phyloP scores from a whole-genome alignment of 2,329 filamentous ascomycete species.

The Plenodomus tracheiphilus region DNA sequence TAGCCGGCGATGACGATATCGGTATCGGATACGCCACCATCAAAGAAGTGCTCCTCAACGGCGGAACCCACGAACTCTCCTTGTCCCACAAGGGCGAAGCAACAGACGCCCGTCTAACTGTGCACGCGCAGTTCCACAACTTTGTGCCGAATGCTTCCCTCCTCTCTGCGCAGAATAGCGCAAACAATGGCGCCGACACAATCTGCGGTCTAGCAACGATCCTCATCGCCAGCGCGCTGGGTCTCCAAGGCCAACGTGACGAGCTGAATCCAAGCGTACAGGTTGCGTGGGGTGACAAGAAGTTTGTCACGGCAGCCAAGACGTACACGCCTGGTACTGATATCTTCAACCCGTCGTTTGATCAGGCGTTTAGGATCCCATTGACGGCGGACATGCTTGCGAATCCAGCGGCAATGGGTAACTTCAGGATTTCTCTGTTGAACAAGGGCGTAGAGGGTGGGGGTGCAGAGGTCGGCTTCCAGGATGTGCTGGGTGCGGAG shows the following conservation, averaged over 20 bases:
- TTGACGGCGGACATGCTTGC: constrained; percentile 40
- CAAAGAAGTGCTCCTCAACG: constrained; percentile 48
- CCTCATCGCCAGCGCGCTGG: constrained; percentile 49
- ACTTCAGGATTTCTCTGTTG: constrained; percentile 32
- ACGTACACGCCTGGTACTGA: constrained; percentile 51
- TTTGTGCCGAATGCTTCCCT: constrained; percentile 43
- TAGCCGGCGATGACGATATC: constrained; percentile 50
- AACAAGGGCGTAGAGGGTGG: constrained; percentile 34
- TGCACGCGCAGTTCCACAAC: constrained; percentile 49
- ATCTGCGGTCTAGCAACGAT: constrained; percentile 50
- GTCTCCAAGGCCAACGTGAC: constrained; percentile 49
- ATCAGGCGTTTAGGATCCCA: constrained; percentile 51
- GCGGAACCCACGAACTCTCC: constrained; percentile 48
- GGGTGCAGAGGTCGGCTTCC: constrained; percentile 28
- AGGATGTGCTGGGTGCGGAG: constrained; percentile 27
- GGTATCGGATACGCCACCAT: constrained; percentile 48
- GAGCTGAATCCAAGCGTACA: constrained; percentile 53
- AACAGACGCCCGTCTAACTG: constrained; percentile 41
- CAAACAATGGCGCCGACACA: constrained; percentile 25
- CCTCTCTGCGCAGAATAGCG: constrained; percentile 34
- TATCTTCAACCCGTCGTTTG: constrained; percentile 55
- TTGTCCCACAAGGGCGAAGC: constrained; percentile 46
- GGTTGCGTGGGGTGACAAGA: constrained; percentile 48
- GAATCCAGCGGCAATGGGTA: constrained; percentile 10
- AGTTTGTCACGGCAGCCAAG: constrained; percentile 50